Evolutionary conservation across 1,284 basidiomycete genomes (phyloP), one percentile per base, ranked within the genome.

Genomic region (Cryptococcus floricola): DNA sequence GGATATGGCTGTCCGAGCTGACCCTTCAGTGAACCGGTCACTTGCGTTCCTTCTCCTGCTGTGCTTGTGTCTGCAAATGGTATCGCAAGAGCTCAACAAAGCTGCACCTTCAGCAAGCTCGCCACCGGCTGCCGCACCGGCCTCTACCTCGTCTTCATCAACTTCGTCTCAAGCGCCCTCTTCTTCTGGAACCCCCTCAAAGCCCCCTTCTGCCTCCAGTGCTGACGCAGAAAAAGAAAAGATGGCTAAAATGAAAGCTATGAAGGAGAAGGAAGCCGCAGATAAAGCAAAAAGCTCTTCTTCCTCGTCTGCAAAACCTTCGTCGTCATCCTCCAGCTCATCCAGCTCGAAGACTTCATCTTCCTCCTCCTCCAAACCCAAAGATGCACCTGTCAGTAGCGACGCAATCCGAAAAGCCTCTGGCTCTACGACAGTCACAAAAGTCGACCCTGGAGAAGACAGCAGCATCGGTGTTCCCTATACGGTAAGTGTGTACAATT

Each of bases 51-150:
- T 66, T 0, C 57, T 70, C 0, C 57, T 70, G 3, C 62, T 72
- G 1, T 55, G 67, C 49, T 72, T 69, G 52, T 65, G 63, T 2
- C 48, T 72, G 1, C 68, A 70, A 45, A 57, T 72, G 38, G 58
- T 72, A 6, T 65, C 65, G 5, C 67, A 72, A 53, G 67, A 70
- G 42, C 52, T 72, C 23, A 71, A 70, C 47, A 52, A 56, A 3
- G 27, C 53, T 41, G 23, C 37, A 27, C 12, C 59, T 27, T 14
- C 37, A 5, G 43, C 56, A 16, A 48, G 50, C 5, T 23, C 46
- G 13, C 50, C 54, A 2, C 48, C 60, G n/a, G 43, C 59, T 12
- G 39, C 18, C 31, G 54, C 7, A 39, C 13, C 14, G 4, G 18
- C 27, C 13, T 25, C 56, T 18, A 52, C 59, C 8, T 57, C 58